These are phyloP conservation scores for Fistulinella prunicolor DNA, from an alignment of 768 basidiomycete species.

Conservation along the genomic window DNA sequence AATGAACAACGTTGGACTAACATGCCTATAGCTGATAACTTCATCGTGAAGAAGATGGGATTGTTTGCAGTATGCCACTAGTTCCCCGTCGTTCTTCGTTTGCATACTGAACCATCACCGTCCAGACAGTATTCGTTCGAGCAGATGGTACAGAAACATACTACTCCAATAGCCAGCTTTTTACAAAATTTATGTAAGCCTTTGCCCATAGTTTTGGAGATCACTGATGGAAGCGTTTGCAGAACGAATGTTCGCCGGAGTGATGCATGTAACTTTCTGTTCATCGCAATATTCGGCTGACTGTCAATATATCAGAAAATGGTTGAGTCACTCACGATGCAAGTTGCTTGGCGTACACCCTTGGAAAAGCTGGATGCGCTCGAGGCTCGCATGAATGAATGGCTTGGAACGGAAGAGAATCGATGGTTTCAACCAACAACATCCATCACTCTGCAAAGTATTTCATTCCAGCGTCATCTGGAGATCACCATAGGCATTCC, in stretches of 20 bases:
- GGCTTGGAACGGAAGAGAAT: conserved; percentile 77
- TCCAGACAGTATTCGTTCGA: conserved; percentile 65
- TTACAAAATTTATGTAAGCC: conserved; percentile 69
- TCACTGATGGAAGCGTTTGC: neutral
- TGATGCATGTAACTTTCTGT: conserved; percentile 40
- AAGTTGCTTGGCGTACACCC: conserved; percentile 75
- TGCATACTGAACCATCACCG: neutral
- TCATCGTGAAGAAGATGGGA: conserved; percentile 78
- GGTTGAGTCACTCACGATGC: conserved; percentile 62
- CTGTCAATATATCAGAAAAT: conserved; percentile 48
- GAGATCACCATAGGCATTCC: conserved; percentile 66
- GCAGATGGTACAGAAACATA: conserved; percentile 76
- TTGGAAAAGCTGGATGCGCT: conserved; percentile 68
- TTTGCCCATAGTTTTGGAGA: neutral
- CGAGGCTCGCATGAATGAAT: conserved; percentile 64
- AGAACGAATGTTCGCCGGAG: conserved; percentile 75
- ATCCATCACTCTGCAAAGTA: conserved; percentile 57
- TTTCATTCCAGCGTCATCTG: conserved; percentile 63
- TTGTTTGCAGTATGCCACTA: conserved; percentile 59
- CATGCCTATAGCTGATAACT: conserved; percentile 51
- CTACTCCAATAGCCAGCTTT: conserved; percentile 77
- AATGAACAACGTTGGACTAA: conserved; percentile 6
- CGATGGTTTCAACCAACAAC: conserved; percentile 75
- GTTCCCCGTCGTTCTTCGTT: neutral
- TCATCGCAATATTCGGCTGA: conserved; percentile 8